These are phyloP conservation scores for Syncephalastrum contaminatum DNA, from an alignment of 371 early-diverging fungal genomes.

Conservation along the genomic window DNA sequence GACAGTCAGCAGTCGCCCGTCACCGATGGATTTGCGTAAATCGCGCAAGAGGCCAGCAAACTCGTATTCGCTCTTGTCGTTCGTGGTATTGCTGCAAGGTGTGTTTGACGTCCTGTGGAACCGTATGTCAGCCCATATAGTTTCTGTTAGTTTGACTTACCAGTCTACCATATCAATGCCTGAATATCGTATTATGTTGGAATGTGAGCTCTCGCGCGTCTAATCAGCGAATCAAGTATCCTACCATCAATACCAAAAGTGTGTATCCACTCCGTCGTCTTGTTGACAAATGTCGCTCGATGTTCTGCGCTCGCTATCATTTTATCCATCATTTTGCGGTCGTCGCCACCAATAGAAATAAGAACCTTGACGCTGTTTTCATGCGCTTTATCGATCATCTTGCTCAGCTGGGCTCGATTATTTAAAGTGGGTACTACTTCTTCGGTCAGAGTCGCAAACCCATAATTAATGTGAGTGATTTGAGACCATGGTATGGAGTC, in stretches of 20 bases:
- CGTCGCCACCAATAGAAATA: constrained; percentile 79
- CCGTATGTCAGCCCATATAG: too few relatives aligned
- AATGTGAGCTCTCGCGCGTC: too few relatives aligned
- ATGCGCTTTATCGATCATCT: constrained; percentile 52
- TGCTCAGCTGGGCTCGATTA: constrained; percentile 11
- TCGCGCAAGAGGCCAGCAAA: not conserved
- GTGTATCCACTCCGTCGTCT: constrained; percentile 13
- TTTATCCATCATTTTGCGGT: constrained; percentile 59
- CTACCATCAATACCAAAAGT: constrained; percentile 19
- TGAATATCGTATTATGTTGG: too few relatives aligned
- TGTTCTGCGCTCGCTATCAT: constrained; percentile 40
- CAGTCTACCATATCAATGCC: constrained; percentile 9
- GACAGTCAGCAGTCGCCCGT: constrained; percentile 2
- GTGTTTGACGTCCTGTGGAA: too few relatives aligned
- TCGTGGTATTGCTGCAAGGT: not conserved
- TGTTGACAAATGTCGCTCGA: constrained; percentile 39
- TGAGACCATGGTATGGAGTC: constrained; percentile 26
- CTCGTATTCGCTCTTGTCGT: not conserved
- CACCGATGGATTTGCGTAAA: not conserved
- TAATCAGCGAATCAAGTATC: not conserved
- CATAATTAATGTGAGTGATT: constrained; percentile 24
- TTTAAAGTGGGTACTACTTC: constrained; percentile 9
- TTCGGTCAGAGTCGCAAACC: constrained; percentile 18
- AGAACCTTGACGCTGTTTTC: constrained; percentile 57
- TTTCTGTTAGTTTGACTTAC: not conserved